Conservation (phyloP, 2,329 filamentous ascomycete genomes). For the Podosphaera fusca region DNA sequence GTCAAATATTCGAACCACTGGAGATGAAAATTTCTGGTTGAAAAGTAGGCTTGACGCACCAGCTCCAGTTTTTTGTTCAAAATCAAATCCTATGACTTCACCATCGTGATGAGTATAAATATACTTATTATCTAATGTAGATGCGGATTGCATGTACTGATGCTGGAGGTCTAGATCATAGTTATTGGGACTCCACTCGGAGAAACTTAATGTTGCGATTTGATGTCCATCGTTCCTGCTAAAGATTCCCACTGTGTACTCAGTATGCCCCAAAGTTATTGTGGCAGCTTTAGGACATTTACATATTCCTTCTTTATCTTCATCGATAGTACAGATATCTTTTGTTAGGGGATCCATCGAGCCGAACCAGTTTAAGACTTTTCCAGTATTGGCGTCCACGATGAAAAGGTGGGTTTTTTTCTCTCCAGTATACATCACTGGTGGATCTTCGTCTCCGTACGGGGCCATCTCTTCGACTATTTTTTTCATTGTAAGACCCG, state of each 20-base stretch:
- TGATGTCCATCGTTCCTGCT: slow-evolving; percentile 47
- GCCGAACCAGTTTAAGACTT: slow-evolving; percentile 65
- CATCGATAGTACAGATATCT: slow-evolving; percentile 37
- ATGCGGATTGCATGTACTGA: slow-evolving; percentile 46
- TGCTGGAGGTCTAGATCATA: slow-evolving; percentile 68
- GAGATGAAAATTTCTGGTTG: slow-evolving; percentile 45
- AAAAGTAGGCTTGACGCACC: slow-evolving; percentile 25
- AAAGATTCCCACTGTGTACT: slow-evolving; percentile 76
- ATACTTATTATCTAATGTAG: slow-evolving; percentile 44
- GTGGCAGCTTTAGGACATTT: slow-evolving; percentile 54
- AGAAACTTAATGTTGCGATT: slow-evolving; percentile 76
- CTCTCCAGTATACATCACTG: slow-evolving; percentile 71
- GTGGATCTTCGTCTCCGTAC: slow-evolving; percentile 49
- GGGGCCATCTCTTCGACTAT: slow-evolving; percentile 67
- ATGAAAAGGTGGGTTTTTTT: slow-evolving; percentile 82
- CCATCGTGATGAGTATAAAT: slow-evolving; percentile 75
- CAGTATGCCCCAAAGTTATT: slow-evolving; percentile 61
- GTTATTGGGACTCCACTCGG: slow-evolving; percentile 87
- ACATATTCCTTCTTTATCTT: slow-evolving; percentile 32
- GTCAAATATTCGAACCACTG: slow-evolving; percentile 75
- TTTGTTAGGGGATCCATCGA: slow-evolving; percentile 45
- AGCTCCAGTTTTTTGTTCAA: slow-evolving; percentile 19
- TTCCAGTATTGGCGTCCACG: slow-evolving; percentile 66
- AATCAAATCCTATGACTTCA: slow-evolving; percentile 57
- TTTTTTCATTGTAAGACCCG: slow-evolving; percentile 58